Base-by-base conservation (phyloP, 768 basidiomycete species). In the Plicaturopsis crispa region DNA sequence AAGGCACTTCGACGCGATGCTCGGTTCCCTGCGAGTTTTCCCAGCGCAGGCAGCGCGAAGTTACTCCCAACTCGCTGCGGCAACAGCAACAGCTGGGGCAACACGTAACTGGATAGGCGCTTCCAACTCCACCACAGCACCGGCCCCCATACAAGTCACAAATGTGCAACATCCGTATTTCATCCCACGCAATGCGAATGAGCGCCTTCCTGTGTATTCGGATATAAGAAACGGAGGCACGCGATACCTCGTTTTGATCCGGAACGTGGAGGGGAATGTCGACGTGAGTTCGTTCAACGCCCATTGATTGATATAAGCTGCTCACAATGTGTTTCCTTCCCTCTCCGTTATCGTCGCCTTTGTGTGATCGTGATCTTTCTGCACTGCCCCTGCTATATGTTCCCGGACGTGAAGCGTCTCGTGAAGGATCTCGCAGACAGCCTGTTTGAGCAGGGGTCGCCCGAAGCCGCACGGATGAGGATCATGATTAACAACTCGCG, bases 141-240 rank as follows among this genome's bases (percentile, higher is more conserved):
- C 36, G 6, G 8, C 36, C 16, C 16, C 16, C 11, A 8, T 13
- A 8, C 18, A 34, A 14, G 22, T 31, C n/a, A 17, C 8, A 39
- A 14, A 22, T 24, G 21, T 35, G 18, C 43, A 33, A 6, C 33
- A 40, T 34, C 42, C 49, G 40, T 89, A 85, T 60, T 73, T 70
- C 44, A 66, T 89, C 32, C 70, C 74, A 16, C 73, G 85, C 44
- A 87, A 84, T 56, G 56, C 72, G 33, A 68, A 68, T 35, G 80
- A 82, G 22, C 71, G 72, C 34, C 67, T 88, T 21, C 84, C 85
- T 31, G 81, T 89, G 18, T 86, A 86, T 56, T 73, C 80, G 20
- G 81, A 87, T 54, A 53, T 84, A 32, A 76, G 80, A 45, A 84
- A 81, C 54, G 74, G 60, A 21, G 73, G 80, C 42, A 72, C 77